Conservation (phyloP, 805 yeast genomes). For the Pichia phayaonensis region DNA sequence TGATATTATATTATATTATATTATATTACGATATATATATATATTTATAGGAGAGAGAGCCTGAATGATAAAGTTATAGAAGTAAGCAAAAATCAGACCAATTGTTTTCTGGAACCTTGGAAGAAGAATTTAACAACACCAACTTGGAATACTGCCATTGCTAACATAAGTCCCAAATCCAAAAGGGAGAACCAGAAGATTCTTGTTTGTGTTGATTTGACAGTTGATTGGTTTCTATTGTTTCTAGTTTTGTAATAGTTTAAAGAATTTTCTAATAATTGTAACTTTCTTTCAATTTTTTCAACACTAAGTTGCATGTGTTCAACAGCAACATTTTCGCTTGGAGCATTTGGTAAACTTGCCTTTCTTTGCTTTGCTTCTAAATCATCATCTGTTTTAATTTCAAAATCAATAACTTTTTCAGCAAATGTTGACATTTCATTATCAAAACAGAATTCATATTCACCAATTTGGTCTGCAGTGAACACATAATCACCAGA, state of each 20-base stretch:
- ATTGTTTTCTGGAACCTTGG: slow-evolving; percentile 62
- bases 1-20: neutral
- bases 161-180: slow-evolving; percentile 56
- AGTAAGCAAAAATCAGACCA: slow-evolving; percentile 31
- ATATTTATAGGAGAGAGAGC: neutral
- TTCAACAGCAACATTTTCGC: slow-evolving; percentile 47
- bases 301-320: slow-evolving; percentile 48
- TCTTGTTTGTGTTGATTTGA: slow-evolving; percentile 54
- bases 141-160: slow-evolving; percentile 65
- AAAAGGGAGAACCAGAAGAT: slow-evolving; percentile 59
- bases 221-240: slow-evolving; percentile 82
- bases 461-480: slow-evolving; percentile 67
- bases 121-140: slow-evolving; percentile 62
- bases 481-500: slow-evolving; percentile 74
- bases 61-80: neutral
- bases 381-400: slow-evolving; percentile 42
- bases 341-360: slow-evolving; percentile 50
- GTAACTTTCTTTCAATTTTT: slow-evolving; percentile 53
- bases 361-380: slow-evolving; percentile 34
- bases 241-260: slow-evolving; percentile 87
- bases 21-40: neutral
- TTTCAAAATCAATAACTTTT: slow-evolving; percentile 78
- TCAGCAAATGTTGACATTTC: slow-evolving; percentile 77
- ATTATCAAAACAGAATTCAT: slow-evolving; percentile 79
- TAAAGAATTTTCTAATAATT: slow-evolving; percentile 48